Evolutionary conservation across 495 filamentous ascomycete species (phyloP), one percentile per base, ranked within the genome.

Genomic region (Geoglossum glabrum): DNA sequence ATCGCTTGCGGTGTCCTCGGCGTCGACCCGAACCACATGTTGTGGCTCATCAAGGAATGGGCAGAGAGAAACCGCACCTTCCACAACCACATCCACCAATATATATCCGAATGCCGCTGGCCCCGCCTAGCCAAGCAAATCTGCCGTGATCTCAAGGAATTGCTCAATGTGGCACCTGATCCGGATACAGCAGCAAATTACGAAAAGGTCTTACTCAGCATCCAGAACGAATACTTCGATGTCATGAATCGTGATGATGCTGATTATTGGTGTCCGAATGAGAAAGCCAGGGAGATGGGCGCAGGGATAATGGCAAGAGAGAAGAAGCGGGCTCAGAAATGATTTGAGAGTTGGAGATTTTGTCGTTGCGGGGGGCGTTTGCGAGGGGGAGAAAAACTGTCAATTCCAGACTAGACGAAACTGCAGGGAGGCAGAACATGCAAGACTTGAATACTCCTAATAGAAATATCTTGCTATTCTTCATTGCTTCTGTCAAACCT

Each of bases 271-370:
- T 25, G 46, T 21, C 25, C 57, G 30, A 61, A 61, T 31, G 34
- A 59, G 36, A 61, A 59, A 56, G 50, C 60, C 13, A 43, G n/a
- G 31, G 56, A 56, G 57, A 27, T 61, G 34, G 38, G 0, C 25
- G 23, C 30, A 19, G 50, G 57, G 46, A 57, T 54, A 52, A 1
- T 46, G 30, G 59, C 10, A 38, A 58, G n/a, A 34, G 45, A 58
- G 46, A 52, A 61, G 55, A 46, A 58, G 25, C 15, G 9, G 47
- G 59, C 55, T 57, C 31, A 55, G 59, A 58, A 58, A 61, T 58
- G 15, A 57, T 74, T 72, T 13, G 73, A 74, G 40, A 1, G 36
- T 40, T 40, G 36, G 36, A 40, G 36, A 15, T 40, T 40, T 40
- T 40, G 36, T 40, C 36, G 13, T 40, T 40, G 17, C 17, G 36